Conservation (phyloP, 2,329 filamentous ascomycete species). For the Xenoacremonium recifei region DNA sequence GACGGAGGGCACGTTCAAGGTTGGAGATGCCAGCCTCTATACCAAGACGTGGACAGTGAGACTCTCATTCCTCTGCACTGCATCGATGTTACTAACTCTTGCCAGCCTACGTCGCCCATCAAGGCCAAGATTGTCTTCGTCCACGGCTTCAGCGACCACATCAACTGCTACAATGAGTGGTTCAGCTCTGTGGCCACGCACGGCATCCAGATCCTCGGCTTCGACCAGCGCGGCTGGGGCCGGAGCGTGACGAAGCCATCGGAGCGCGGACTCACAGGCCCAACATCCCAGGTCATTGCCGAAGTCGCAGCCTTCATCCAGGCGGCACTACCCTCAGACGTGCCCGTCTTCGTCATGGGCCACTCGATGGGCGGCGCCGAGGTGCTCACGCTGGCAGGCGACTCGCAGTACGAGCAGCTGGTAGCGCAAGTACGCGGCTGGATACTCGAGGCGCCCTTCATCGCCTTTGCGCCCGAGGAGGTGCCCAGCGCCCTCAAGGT, state of each 20-base stretch:
- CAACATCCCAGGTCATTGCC: constrained; percentile 68
- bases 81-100: neutral
- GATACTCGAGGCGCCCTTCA: constrained; percentile 74
- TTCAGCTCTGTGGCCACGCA: constrained; percentile 67
- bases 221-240: constrained; percentile 91
- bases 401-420: constrained; percentile 51
- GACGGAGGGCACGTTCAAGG: constrained; percentile 50
- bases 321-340: constrained; percentile 49
- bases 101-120: constrained; percentile 52
- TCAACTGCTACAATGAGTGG: constrained; percentile 72
- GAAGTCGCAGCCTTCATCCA: constrained; percentile 78
- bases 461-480: constrained; percentile 66
- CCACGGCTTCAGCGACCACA: constrained; percentile 88
- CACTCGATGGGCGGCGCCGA: constrained; percentile 90
- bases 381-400: constrained; percentile 59
- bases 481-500: constrained; percentile 65
- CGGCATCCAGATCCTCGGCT: constrained; percentile 73
- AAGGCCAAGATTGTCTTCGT: constrained; percentile 77
- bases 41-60: constrained; percentile 60
- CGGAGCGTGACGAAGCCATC: constrained; percentile 60
- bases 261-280: constrained; percentile 71
- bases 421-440: constrained; percentile 66
- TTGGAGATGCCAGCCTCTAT: constrained; percentile 47
- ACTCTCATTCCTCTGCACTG: constrained; percentile 6
- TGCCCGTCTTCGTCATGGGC: constrained; percentile 80